A percentile compares a stretch with the other conserved stretches of the same genome.
Conservation (phyloP, 257 asterid genomes). For the Prunella vulgaris region DNA sequence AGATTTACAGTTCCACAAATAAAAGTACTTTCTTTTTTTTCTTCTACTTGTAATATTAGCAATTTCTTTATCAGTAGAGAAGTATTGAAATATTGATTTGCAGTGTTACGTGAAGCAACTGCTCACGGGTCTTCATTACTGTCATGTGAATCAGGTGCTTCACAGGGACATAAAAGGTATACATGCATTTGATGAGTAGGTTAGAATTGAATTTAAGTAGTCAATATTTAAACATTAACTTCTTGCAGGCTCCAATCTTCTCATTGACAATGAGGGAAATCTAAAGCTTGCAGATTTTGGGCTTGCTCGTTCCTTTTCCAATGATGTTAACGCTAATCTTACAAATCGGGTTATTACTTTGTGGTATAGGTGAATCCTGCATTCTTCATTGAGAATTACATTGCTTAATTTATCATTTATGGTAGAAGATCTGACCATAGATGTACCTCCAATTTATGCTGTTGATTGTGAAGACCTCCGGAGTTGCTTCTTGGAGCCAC, state of each 20-base stretch:
- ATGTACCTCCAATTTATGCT: conserved; percentile 13
- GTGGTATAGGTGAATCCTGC: conserved; percentile 79
- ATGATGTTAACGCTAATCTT: conserved; percentile 74
- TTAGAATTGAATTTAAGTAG: background rate
- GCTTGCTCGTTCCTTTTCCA: conserved; percentile 81
- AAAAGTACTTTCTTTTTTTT: conserved; percentile 55
- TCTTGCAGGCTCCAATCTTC: conserved; percentile 86
- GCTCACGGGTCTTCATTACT: conserved; percentile 91
- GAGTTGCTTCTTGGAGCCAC: conserved; percentile 97
- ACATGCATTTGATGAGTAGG: conserved; percentile 2
- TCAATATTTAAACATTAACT: conserved; percentile 14
- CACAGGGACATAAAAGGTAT: conserved; percentile 97
- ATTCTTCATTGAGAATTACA: conserved; percentile 2
- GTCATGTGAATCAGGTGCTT: conserved; percentile 93
- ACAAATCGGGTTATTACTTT: conserved; percentile 93
- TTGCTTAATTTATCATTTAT: conserved; percentile 5
- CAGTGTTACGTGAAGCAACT: conserved; percentile 98
- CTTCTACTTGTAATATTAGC: background rate
- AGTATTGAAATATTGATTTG: conserved; percentile 23
- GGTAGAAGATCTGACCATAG: conserved; percentile 7
- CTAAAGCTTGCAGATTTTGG: conserved; percentile 98
- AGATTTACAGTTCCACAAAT: conserved; percentile 90
- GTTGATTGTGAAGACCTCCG: conserved; percentile 67
- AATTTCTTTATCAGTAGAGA: conserved; percentile 17
- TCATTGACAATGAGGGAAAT: conserved; percentile 91